Evolutionary conservation across 495 filamentous ascomycete genomes (phyloP), one percentile per base, ranked within the genome.

Genomic region (Aspergillus diversus): DNA sequence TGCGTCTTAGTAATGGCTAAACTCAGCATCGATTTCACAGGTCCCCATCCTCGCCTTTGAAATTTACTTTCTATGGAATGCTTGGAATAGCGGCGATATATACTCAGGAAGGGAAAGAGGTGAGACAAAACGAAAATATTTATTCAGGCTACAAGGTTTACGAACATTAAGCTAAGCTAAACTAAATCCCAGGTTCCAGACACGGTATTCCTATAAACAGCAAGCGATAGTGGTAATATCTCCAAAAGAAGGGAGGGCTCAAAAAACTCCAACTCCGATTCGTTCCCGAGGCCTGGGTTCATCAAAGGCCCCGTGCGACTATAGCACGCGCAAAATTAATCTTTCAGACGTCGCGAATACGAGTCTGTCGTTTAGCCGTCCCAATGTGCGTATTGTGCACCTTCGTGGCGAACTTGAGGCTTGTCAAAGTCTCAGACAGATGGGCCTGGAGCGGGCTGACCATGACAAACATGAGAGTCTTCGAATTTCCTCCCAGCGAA

Each of bases 391-490:
- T 94, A 69, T 93, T 93, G 78, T 93, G 90, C 66, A 87, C 93
- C 82, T 98, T 98, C 11, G 91, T 95, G 15, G 96, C 95, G 79
- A 99, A 99, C 71, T 96, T 90, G 72, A 99, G 83, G 76, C 92
- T 96, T 33, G 94, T 96, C 75, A 97, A 84, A 13, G 93, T 97
- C 81, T 99, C 96, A 57, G 86, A 87, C 57, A 97, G 79, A 80
- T 98, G 96, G 4, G 89, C 91, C 81, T 96, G 89, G 55, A 98
- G 77, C 33, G 95, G 95, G 71, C 90, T 93, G 64, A 96, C 89
- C 92, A 97, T 98, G 74, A 98, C 92, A 68, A 99, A 97, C 95
- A 98, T 99, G 63, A 99, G 90, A 5, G 96, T 98, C 78, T 97
- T 96, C 59, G 90, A 92, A 71, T 97, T 97, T 37, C 96, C 96